Evolutionary conservation across 2,329 filamentous ascomycete species (phyloP).

Genomic region (Pseudocercospora ulei): DNA sequence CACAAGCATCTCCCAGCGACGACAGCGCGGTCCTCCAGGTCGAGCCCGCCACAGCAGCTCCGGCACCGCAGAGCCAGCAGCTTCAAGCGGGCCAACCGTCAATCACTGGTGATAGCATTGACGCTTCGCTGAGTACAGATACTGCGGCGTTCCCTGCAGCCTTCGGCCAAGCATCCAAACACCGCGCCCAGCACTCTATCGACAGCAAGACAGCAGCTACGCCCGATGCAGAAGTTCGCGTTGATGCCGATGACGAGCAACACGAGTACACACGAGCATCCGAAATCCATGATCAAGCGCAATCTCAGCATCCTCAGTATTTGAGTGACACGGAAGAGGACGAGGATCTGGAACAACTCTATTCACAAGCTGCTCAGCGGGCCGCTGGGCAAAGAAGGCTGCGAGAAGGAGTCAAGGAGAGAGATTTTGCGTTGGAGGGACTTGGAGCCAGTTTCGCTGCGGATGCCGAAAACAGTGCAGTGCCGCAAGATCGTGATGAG

Average conservation of each 20-base stretch:
- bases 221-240: conserved; percentile 7
- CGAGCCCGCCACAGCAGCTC: conserved; percentile 12
- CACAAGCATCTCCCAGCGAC: too few species aligned
- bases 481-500: not conserved
- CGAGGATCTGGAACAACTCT: conserved; percentile 17
- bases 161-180: not conserved
- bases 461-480: not conserved
- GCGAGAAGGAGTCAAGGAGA: conserved; percentile 12
- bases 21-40: conserved; percentile 10
- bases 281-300: conserved; percentile 7
- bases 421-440: conserved; percentile 10
- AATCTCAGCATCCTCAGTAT: conserved; percentile 12
- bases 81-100: not conserved
- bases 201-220: conserved; percentile 6
- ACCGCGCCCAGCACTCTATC: not conserved
- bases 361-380: conserved; percentile 9
- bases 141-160: conserved; percentile 3
- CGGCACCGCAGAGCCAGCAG: conserved; percentile 6
- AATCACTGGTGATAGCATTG: conserved; percentile 1
- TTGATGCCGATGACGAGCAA: conserved; percentile 8
- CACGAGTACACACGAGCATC: conserved; percentile 5
- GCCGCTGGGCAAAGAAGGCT: conserved; percentile 9
- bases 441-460: conserved; percentile 1
- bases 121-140: conserved; percentile 1
- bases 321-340: conserved; percentile 23